Evolutionary conservation across 1,284 basidiomycete species (phyloP), one percentile per base, ranked within the genome.

Genomic region (Apiotrichum veenhuisii): DNA sequence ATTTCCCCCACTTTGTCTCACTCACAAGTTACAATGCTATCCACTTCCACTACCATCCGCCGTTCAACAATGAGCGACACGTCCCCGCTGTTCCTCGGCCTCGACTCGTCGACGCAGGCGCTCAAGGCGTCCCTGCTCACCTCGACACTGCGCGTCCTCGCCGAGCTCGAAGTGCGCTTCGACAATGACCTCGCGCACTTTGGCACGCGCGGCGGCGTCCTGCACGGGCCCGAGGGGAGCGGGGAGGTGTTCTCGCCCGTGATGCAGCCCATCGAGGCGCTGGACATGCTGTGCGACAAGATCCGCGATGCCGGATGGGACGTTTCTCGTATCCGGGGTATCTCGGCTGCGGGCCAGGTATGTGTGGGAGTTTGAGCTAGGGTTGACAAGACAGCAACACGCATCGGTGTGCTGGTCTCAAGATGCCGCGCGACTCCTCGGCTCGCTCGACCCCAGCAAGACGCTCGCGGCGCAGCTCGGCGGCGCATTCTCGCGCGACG

Each of bases 61-160:
- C 27, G 25, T 23, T 25, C 20, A 1, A 22, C 40, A 5, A 41
- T 41, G 40, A 41, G 20, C 40, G n/a, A 22, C 40, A 22, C 40
- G 18, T 18, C 44, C 10, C 46, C 80, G 10, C 83, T 87, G 54
- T 92, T 91, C 73, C 85, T 94, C 26, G 91, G 91, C 15, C 81
- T 94, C 55, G 91, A 95, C 75, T 82, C 91, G 46, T 91, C 88
- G 9, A 94, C 90, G 0, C 91, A 96, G 71, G 87, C 89, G 53
- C 82, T 93, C 65, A 94, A 93, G 74, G 78, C 78, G 0, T 77
- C 77, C 1, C 72, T 92, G 44, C 82, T 89, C 61, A 77, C 83
- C 23, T 79, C 83, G 41, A 79, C 85, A 52, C 82, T 83, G 41
- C 74, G 79, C 22, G 81, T 89, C 47, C 78, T 89, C 5, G 82